phyloP scores from a whole-genome alignment of 2,329 filamentous ascomycete species.

The Colletotrichum neosansevieriae region DNA sequence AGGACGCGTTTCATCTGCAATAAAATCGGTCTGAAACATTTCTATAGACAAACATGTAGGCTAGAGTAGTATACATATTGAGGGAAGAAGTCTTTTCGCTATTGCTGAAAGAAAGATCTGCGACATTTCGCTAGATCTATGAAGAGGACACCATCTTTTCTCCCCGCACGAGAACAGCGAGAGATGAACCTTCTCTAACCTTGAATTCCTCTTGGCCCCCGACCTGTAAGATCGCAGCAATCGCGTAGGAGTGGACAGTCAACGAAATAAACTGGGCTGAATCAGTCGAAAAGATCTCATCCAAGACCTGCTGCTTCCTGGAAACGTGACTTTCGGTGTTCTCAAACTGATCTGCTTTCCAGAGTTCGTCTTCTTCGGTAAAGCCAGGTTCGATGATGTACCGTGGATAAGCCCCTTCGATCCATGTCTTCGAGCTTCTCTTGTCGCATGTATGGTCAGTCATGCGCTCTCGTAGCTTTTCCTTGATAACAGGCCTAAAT shows the following conservation, averaged over 20 bases:
- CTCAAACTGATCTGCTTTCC: conserved; percentile 61
- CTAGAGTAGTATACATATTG: no score
- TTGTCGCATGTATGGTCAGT: conserved; percentile 73
- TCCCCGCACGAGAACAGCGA: conserved; percentile 67
- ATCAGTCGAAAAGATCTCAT: conserved; percentile 59
- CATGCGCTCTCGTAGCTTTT: conserved; percentile 69
- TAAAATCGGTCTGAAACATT: no score
- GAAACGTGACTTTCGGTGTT: conserved; percentile 59
- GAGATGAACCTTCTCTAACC: conserved; percentile 63
- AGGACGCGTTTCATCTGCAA: no score
- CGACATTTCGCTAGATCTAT: background rate
- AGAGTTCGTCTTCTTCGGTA: conserved; percentile 66
- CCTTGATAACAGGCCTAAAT: conserved; percentile 67
- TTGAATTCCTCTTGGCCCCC: conserved; percentile 58
- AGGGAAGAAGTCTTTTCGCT: no score
- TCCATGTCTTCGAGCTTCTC: conserved; percentile 60
- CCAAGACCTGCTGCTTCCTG: conserved; percentile 56
- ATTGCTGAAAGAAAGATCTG: no score
- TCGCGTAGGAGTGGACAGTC: conserved; percentile 63
- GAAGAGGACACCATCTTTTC: background rate
- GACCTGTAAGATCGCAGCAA: conserved; percentile 55
- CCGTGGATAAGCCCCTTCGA: conserved; percentile 61
- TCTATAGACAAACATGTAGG: background rate
- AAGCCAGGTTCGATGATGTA: conserved; percentile 67
- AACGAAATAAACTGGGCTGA: conserved; percentile 59